Base-by-base conservation (phyloP, 2,329 filamentous ascomycete genomes). In the Dothidotthia symphoricarpi region DNA sequence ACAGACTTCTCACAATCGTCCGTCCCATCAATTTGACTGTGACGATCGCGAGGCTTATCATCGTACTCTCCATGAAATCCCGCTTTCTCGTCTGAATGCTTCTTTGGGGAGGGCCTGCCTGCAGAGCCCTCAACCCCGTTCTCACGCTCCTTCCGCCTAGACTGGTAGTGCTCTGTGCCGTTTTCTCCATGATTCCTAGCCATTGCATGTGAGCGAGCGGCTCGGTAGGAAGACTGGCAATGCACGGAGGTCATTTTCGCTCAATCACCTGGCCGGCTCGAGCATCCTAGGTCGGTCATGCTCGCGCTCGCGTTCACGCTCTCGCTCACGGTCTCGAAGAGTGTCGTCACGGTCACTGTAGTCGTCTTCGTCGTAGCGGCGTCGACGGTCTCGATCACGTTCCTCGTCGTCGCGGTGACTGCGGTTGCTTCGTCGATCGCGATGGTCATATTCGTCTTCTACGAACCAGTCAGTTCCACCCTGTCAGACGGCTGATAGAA, bases 391-490 rank as follows among this genome's bases (percentile, higher is more conserved):
- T 9, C 50, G 46, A 22, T 57, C 55, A 13, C 55, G 44, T 19
- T 64, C 59, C 1, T 62, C 61, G 12, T 62, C 60, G 16, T 65
- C 61, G 8, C 51, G 47, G 24, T 59, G 50, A 32, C 53, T 51
- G 27, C 55, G 57, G 39, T 57, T 49, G 36, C 53, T 46, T 27
- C 55, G 48, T 31, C 51, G 45, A 9, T 63, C 58, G 7, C 54
- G 53, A 24, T 63, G 50, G 15, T 66, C 62, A 31, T 61, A 61
- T 31, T 64, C 60, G 13, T 62, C 60, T 34, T 64, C 62, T 60
- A 34, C 14, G 16, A 1, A 24, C 6, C 7, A n/a, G 33, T 63
- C 37, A 62, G 46, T 2, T 27, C 14, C 8, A 12, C 22, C 9
- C 6, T 7, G n/a, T 29, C 15, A n/a, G 4, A 22, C 9, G 5